These are phyloP conservation scores for Cladosporium sp. DNA, from an alignment of 2,329 filamentous ascomycete species.

Conservation along the genomic window DNA sequence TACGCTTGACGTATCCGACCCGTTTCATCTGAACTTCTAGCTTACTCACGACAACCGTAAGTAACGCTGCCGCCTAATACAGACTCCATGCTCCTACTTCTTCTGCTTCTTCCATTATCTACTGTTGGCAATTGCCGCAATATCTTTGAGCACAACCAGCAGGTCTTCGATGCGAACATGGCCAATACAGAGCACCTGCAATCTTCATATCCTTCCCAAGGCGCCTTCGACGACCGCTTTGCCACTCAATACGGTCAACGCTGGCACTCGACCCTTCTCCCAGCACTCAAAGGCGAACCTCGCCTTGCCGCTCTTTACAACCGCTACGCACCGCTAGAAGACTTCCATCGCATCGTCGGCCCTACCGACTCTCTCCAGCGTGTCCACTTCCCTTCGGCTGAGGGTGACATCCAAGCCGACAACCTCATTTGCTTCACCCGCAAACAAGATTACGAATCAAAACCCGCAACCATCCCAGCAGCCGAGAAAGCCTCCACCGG, in stretches of 20 bases:
- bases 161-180: conserved; percentile 20
- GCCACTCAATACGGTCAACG: conserved; percentile 26
- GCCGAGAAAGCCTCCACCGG: conserved; percentile 21
- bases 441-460: background rate
- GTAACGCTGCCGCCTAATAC: background rate
- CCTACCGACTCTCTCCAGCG: background rate
- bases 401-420: conserved; percentile 15
- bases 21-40: background rate
- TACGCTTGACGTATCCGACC: background rate
- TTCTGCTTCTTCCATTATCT: background rate
- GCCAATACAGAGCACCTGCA: conserved; percentile 26
- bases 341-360: conserved; percentile 17
- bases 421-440: conserved; percentile 5
- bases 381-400: conserved; percentile 4
- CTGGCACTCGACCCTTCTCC: conserved; percentile 32
- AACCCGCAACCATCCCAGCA: conserved; percentile 26
- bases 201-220: conserved; percentile 23
- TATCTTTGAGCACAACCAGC: background rate
- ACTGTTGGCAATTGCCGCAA: background rate
- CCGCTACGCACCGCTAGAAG: conserved; percentile 26
- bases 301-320: conserved; percentile 34
- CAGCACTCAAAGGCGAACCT: conserved; percentile 27
- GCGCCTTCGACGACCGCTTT: conserved; percentile 35
- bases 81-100: conserved; percentile 1
- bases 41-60: conserved; percentile 10